Conservation (phyloP, 228 moss, liverwort and hornwort genomes). For the Sphagnum fallax region DNA sequence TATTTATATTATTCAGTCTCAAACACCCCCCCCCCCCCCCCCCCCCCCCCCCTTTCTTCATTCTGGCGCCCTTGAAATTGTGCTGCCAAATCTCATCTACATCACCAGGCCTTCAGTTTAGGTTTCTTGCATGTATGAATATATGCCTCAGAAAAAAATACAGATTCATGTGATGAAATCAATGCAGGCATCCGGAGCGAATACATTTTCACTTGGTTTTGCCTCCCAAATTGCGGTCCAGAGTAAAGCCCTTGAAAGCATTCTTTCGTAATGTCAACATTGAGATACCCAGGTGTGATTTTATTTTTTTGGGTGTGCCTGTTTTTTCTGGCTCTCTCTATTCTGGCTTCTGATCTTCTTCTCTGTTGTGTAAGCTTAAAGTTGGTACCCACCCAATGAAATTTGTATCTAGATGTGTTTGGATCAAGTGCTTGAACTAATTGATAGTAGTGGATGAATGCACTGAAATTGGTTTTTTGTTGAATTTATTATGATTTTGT, state of each 20-base stretch:
- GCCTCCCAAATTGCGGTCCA: slow-evolving; percentile 32
- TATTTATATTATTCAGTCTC: background rate
- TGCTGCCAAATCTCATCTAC: background rate
- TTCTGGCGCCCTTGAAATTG: background rate
- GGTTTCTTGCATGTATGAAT: background rate
- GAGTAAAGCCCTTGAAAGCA: slow-evolving; percentile 54
- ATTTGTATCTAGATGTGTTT: background rate
- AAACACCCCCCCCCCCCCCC: background rate
- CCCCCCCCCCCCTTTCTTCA: background rate
- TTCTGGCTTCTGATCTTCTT: background rate
- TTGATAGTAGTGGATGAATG: background rate
- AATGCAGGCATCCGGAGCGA: slow-evolving; percentile 62
- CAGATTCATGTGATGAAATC: background rate
- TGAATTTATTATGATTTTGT: background rate
- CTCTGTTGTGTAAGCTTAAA: background rate
- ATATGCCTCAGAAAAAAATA: background rate
- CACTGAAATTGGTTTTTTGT: background rate
- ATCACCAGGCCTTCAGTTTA: background rate
- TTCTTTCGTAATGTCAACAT: slow-evolving; percentile 42
- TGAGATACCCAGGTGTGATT: slow-evolving; percentile 55
- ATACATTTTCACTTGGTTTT: slow-evolving; percentile 72
- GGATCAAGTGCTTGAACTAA: background rate
- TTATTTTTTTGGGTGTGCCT: background rate
- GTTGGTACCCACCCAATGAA: background rate
- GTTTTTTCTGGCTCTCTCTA: background rate